Conservation (phyloP, 1,139 yeast species). For the Candida pseudoviswanathii region DNA sequence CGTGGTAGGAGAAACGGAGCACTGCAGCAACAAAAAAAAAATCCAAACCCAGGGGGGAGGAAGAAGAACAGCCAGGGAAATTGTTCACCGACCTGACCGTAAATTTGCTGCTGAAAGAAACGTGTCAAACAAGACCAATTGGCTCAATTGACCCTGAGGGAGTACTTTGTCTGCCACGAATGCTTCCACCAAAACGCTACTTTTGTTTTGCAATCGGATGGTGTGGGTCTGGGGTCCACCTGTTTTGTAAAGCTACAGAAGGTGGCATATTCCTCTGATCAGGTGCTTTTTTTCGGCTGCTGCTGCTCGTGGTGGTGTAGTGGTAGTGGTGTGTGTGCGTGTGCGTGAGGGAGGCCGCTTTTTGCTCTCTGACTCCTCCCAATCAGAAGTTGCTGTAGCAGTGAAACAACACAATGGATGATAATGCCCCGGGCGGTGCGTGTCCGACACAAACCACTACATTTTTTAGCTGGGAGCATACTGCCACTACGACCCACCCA, state of each 20-base stretch:
- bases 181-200: too few relatives aligned
- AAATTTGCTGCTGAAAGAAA: not conserved
- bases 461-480: not conserved
- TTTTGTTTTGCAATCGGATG: not conserved
- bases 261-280: not conserved
- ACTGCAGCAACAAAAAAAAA: not conserved
- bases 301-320: constrained; percentile 7
- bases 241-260: too few relatives aligned
- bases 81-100: not conserved
- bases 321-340: not conserved
- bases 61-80: not conserved
- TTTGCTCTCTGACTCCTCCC: too few relatives aligned
- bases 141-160: too few relatives aligned
- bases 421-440: constrained; percentile 9
- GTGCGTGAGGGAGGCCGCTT: not conserved
- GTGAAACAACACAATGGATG: constrained; percentile 4
- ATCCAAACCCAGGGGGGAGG: not conserved
- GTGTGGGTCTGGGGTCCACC: too few relatives aligned
- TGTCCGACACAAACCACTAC: constrained; percentile 6
- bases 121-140: not conserved
- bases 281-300: not conserved
- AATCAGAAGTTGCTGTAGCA: not conserved
- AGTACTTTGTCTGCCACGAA: too few relatives aligned
- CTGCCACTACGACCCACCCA: not conserved
- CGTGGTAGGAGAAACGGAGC: not conserved